A percentile compares a stretch with the other conserved stretches of the same genome.
phyloP scores from a whole-genome alignment of 2,329 filamentous ascomycete genomes.

The Sphaceloma murrayae region DNA sequence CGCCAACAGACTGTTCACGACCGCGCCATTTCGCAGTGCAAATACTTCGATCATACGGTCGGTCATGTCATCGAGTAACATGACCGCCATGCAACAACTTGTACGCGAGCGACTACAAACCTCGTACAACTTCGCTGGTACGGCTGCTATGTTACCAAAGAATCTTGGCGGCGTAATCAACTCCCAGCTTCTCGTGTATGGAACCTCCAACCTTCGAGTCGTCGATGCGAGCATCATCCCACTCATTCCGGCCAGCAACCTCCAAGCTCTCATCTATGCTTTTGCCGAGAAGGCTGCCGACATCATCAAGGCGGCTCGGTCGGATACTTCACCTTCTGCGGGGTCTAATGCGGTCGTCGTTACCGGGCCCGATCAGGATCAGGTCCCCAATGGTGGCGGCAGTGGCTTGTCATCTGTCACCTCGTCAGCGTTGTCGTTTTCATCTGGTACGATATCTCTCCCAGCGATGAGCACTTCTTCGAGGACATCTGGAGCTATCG shows the following conservation, averaged over 20 bases:
- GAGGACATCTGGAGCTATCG: too few relatives aligned
- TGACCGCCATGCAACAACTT: constrained; percentile 22
- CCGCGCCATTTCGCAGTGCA: constrained; percentile 19
- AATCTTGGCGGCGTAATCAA: constrained; percentile 44
- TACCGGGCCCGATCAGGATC: too few relatives aligned
- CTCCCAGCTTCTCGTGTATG: constrained; percentile 36
- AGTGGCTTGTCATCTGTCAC: too few relatives aligned
- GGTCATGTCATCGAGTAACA: constrained; percentile 18
- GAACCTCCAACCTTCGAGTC: constrained; percentile 36
- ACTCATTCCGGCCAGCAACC: constrained; percentile 33
- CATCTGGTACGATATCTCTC: too few relatives aligned
- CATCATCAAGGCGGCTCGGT: constrained; percentile 34
- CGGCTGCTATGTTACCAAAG: constrained; percentile 42
- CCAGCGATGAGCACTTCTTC: too few relatives aligned
- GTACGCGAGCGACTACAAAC: constrained; percentile 29
- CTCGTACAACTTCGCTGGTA: constrained; percentile 44
- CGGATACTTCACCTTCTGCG: not conserved
- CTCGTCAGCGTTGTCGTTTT: too few relatives aligned
- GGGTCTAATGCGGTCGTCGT: too few relatives aligned
- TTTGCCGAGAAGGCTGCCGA: constrained; percentile 40
- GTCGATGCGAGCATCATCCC: constrained; percentile 40
- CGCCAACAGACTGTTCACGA: constrained; percentile 24
- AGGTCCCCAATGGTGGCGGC: too few relatives aligned
- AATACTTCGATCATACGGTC: not conserved
- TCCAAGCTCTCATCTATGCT: constrained; percentile 28